phyloP scores from a whole-genome alignment of 1,284 basidiomycete species.

The Ceratobasidium sp. region DNA sequence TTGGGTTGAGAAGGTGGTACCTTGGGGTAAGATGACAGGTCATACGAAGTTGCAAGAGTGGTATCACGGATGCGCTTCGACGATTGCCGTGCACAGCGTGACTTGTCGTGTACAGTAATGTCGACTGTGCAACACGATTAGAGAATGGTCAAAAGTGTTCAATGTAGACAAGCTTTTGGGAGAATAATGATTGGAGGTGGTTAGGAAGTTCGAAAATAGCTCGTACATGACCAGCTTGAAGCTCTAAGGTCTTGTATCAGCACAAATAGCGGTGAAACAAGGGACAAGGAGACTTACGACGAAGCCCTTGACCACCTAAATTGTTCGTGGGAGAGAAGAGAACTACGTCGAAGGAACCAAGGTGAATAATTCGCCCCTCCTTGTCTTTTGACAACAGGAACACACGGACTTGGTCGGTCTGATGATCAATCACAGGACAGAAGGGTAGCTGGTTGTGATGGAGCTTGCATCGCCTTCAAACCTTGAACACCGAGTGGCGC shows the following conservation, averaged over 20 bases:
- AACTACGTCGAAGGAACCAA: constrained; percentile 8
- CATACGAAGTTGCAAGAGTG: not conserved
- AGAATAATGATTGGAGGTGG: not conserved
- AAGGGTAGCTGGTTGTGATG: constrained; percentile 10
- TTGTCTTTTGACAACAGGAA: not conserved
- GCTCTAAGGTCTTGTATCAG: not conserved
- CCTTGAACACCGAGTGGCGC: not conserved
- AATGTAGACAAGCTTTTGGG: constrained; percentile 11
- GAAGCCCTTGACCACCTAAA: not conserved
- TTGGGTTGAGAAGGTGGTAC: not conserved
- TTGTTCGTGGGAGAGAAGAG: not conserved
- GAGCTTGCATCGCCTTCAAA: constrained; percentile 22
- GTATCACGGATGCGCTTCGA: not conserved
- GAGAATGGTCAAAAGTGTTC: not conserved
- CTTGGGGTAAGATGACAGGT: constrained; percentile 20
- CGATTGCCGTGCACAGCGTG: not conserved
- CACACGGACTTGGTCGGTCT: constrained; percentile 10
- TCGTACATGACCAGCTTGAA: constrained; percentile 8
- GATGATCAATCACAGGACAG: not conserved
- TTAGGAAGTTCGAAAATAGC: constrained; percentile 14
- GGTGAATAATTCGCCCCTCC: not conserved
- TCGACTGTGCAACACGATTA: not conserved
- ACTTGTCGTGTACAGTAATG: not conserved
- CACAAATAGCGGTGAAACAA: not conserved
- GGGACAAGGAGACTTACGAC: not conserved